phyloP scores from a whole-genome alignment of 1,284 basidiomycete species.

The Cerrena zonata region DNA sequence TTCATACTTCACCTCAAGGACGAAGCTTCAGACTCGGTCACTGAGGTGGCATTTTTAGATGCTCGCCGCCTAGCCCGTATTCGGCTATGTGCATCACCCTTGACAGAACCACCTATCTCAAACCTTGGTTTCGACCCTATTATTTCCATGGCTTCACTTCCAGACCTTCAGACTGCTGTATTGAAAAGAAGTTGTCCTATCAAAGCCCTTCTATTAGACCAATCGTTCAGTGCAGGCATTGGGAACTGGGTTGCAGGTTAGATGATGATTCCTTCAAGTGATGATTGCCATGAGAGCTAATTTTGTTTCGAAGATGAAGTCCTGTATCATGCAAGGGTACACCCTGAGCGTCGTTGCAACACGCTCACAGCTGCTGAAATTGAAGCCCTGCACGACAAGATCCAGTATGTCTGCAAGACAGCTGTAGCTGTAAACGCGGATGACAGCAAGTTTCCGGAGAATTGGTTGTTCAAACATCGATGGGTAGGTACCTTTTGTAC shows the following conservation, averaged over 20 bases:
- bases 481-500: conserved; percentile 43
- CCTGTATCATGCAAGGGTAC: conserved; percentile 71
- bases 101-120: conserved; percentile 63
- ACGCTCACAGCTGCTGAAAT: conserved; percentile 50
- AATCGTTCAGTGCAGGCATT: conserved; percentile 75
- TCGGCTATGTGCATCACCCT: conserved; percentile 55
- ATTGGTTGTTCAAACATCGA: conserved; percentile 70
- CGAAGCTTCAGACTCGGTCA: conserved; percentile 27
- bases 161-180: conserved; percentile 49
- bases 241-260: conserved; percentile 81
- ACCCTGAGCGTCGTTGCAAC: conserved; percentile 69
- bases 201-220: conserved; percentile 77
- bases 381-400: conserved; percentile 50
- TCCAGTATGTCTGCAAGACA: conserved; percentile 51
- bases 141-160: conserved; percentile 61
- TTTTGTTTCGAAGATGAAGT: conserved; percentile 61
- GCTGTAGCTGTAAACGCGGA: conserved; percentile 75
- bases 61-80: conserved; percentile 71
- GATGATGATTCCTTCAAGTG: not conserved
- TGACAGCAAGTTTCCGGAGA: conserved; percentile 59
- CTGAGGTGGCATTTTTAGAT: conserved; percentile 61
- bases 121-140: conserved; percentile 76
- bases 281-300: too few species aligned
- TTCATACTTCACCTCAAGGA: conserved; percentile 53
- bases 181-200: conserved; percentile 63